These are phyloP conservation scores for Hypoxylon perforatum DNA, from an alignment of 495 filamentous ascomycete genomes.

Conservation along the genomic window DNA sequence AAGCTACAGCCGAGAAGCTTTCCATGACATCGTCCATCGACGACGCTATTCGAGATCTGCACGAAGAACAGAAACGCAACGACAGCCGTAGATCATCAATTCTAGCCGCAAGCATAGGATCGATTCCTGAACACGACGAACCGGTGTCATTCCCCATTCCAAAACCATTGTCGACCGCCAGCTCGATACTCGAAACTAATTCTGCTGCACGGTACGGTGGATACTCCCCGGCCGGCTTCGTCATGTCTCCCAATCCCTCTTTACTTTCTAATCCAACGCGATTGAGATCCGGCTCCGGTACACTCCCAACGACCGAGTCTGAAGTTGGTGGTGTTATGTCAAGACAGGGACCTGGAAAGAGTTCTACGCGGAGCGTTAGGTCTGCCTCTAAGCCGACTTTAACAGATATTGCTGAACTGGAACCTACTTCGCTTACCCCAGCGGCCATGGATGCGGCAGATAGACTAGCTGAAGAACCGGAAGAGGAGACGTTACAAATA, in stretches of 20 bases:
- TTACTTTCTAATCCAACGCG: constrained; percentile 64
- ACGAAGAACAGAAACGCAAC: constrained; percentile 77
- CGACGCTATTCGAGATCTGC: constrained; percentile 82
- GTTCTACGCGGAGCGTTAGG: constrained; percentile 54
- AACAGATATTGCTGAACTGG: constrained; percentile 59
- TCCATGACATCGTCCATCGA: constrained; percentile 83
- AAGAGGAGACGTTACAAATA: constrained; percentile 45
- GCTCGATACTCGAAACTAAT: constrained; percentile 76
- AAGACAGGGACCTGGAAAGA: constrained; percentile 59
- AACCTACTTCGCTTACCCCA: constrained; percentile 55
- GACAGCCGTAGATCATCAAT: constrained; percentile 70
- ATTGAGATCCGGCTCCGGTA: constrained; percentile 62
- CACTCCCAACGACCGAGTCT: constrained; percentile 45
- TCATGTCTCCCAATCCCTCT: constrained; percentile 74
- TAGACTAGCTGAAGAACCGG: constrained; percentile 44
- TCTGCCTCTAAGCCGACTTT: constrained; percentile 55
- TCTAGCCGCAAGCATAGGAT: constrained; percentile 53
- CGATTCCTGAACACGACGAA: constrained; percentile 51
- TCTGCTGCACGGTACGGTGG: constrained; percentile 72
- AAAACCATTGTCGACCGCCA: constrained; percentile 66
- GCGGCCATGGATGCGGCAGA: constrained; percentile 60
- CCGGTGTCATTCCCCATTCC: constrained; percentile 45
- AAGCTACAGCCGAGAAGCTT: constrained; percentile 83
- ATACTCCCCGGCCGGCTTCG: constrained; percentile 74
- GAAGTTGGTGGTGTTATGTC: constrained; percentile 49